These are phyloP conservation scores for Saccharomycopsis capsularis DNA, from an alignment of 805 yeast species.

Conservation along the genomic window DNA sequence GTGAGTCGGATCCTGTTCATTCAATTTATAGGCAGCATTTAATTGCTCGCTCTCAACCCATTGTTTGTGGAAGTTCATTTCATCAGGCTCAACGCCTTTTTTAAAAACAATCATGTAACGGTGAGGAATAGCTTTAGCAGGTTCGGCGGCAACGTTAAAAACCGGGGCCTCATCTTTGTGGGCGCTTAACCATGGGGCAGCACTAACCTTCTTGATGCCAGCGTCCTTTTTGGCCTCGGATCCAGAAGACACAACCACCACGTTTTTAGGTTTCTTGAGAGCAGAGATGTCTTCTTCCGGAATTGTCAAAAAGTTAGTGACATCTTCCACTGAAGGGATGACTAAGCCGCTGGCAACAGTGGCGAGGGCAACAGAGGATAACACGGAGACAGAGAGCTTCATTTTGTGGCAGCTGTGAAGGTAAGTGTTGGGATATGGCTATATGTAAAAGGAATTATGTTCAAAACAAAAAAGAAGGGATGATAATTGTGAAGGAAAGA, in stretches of 20 bases:
- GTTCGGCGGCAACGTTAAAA: slow-evolving; percentile 36
- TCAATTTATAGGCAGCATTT: slow-evolving; percentile 33
- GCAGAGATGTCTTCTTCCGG: slow-evolving; percentile 21
- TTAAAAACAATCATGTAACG: slow-evolving; percentile 85
- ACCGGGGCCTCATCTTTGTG: slow-evolving; percentile 40
- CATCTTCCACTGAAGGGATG: slow-evolving; percentile 47
- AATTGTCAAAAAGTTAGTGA: slow-evolving; percentile 32
- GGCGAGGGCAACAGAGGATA: slow-evolving; percentile 33
- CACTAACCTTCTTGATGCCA: slow-evolving; percentile 14
- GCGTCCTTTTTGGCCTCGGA: slow-evolving; percentile 8
- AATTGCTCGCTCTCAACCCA: slow-evolving; percentile 54
- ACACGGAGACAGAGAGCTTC: slow-evolving; percentile 24
- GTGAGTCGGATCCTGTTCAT: slow-evolving; percentile 30
- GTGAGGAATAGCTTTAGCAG: slow-evolving; percentile 50
- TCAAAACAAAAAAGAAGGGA: too few relatives aligned
- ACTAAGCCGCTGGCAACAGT: slow-evolving; percentile 47
- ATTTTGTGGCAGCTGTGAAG: too few relatives aligned
- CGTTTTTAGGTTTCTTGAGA: slow-evolving; percentile 20
- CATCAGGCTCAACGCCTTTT: slow-evolving; percentile 46
- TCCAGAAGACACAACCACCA: slow-evolving; percentile 5
- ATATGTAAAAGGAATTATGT: too few relatives aligned
- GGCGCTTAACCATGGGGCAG: slow-evolving; percentile 14
- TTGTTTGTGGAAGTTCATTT: slow-evolving; percentile 57
- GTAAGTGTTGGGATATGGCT: too few relatives aligned
- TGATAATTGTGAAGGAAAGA: too few relatives aligned